Percentiles rank a stretch among this genome's conserved stretches.
Conservation (phyloP, 306 rosid genomes). For the Glycyrrhiza uralensis region DNA sequence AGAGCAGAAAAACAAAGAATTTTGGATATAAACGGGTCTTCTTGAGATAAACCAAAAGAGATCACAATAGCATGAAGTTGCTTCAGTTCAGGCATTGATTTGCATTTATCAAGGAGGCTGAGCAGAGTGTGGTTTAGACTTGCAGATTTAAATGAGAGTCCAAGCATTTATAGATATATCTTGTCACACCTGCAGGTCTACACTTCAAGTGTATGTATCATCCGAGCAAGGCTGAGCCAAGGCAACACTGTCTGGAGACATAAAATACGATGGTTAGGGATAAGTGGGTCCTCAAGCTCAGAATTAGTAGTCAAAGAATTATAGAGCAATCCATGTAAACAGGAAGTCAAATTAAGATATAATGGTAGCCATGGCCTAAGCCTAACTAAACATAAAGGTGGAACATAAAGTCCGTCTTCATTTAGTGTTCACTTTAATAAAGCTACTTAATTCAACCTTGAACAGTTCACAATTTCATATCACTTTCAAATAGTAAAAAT, state of each 20-base stretch:
- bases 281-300: too few species aligned
- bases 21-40: slow-evolving; percentile 34
- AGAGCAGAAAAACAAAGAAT: slow-evolving; percentile 53
- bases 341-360: neutral
- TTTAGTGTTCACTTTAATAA: neutral
- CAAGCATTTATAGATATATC: slow-evolving; percentile 35
- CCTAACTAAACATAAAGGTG: neutral
- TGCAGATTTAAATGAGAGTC: slow-evolving; percentile 26
- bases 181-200: neutral
- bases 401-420: neutral
- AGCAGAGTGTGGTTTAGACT: slow-evolving; percentile 28
- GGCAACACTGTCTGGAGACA: slow-evolving; percentile 10
- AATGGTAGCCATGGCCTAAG: neutral
- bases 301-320: too few species aligned
- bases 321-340: neutral
- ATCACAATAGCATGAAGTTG: slow-evolving; percentile 56
- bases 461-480: neutral
- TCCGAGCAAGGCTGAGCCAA: slow-evolving; percentile 15
- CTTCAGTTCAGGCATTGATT: slow-evolving; percentile 61
- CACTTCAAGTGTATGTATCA: slow-evolving; percentile 5
- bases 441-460: neutral
- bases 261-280: neutral
- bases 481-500: neutral
- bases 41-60: slow-evolving; percentile 56
- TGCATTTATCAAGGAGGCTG: slow-evolving; percentile 47